Conservation (phyloP, 176 grass and related monocot species). For the Rhynchospora tenuis region DNA sequence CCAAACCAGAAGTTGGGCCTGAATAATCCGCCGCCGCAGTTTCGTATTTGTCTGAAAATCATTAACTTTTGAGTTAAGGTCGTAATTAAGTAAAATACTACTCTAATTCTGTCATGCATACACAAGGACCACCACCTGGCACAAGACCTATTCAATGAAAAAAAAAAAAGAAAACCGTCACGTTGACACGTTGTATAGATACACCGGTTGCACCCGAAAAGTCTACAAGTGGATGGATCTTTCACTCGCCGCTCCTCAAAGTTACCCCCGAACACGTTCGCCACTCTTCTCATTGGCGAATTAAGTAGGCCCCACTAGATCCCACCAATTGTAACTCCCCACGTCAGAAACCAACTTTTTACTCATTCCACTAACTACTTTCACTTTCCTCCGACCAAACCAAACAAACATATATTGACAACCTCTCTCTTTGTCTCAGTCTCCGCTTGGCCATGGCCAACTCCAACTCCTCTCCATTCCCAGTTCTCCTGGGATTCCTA, state of each 20-base stretch:
- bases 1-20: background rate
- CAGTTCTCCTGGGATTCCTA: constrained; percentile 12
- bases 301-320: background rate
- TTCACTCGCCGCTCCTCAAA: background rate
- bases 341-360: background rate
- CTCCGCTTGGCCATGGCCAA: background rate
- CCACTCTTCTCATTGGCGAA: background rate
- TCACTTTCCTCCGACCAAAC: background rate
- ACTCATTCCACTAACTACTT: background rate
- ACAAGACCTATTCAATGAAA: background rate
- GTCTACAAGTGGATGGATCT: background rate
- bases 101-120: background rate
- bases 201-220: background rate
- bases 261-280: background rate
- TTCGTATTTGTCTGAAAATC: background rate
- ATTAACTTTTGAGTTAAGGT: background rate
- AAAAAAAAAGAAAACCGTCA: background rate
- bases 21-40: background rate
- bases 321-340: background rate
- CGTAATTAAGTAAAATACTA: background rate
- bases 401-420: background rate
- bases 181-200: too few species aligned
- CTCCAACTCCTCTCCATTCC: constrained; percentile 3
- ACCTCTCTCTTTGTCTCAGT: background rate
- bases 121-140: background rate